phyloP scores from a whole-genome alignment of 352 stramenopile genomes.

The Pythium periplocum region DNA sequence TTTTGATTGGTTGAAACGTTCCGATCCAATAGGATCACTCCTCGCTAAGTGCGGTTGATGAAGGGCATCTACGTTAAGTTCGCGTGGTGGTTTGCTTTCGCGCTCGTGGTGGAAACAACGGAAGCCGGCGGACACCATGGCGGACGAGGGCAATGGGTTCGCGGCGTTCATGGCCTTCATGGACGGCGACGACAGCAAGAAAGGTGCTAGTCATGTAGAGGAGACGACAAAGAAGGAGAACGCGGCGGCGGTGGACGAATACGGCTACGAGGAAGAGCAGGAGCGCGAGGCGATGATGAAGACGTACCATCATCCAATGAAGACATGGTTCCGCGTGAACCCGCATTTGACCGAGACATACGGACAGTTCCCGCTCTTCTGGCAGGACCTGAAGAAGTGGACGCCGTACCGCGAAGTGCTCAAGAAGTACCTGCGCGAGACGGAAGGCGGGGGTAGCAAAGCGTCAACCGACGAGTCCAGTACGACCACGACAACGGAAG shows the following conservation, averaged over 20 bases:
- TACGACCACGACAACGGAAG: slow-evolving; percentile 10
- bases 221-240: neutral
- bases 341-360: slow-evolving; percentile 65
- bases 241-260: slow-evolving; percentile 34
- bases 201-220: neutral
- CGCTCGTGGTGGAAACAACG: neutral
- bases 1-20: too few species aligned
- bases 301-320: slow-evolving; percentile 83
- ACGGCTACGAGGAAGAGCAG: slow-evolving; percentile 81
- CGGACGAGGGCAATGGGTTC: slow-evolving; percentile 46
- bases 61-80: too few species aligned
- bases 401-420: slow-evolving; percentile 89
- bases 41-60: too few species aligned
- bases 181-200: slow-evolving; percentile 4
- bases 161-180: slow-evolving; percentile 65
- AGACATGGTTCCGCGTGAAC: slow-evolving; percentile 81
- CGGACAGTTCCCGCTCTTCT: slow-evolving; percentile 92
- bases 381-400: slow-evolving; percentile 94
- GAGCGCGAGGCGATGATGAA: slow-evolving; percentile 88
- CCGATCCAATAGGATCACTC: too few species aligned
- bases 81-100: too few species aligned
- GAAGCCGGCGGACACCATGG: slow-evolving; percentile 26
- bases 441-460: slow-evolving; percentile 28
- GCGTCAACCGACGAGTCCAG: slow-evolving; percentile 7
- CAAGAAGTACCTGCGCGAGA: slow-evolving; percentile 87